These are phyloP conservation scores for Hanseniaspora guilliermondii DNA, from an alignment of 805 yeast species.

Conservation along the genomic window DNA sequence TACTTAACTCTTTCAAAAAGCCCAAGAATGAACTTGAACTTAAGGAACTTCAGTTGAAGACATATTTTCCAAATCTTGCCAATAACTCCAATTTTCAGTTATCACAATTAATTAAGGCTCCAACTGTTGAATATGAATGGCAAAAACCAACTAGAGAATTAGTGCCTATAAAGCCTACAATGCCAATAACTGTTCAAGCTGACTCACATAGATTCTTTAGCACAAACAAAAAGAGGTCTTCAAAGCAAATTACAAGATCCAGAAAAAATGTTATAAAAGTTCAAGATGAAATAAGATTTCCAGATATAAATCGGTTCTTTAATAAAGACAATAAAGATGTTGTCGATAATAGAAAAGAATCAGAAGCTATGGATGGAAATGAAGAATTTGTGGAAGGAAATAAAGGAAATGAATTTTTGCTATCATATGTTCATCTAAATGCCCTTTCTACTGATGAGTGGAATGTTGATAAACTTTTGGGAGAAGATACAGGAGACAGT, in stretches of 20 bases:
- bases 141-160: conserved; percentile 29
- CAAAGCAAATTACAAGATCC: conserved; percentile 1
- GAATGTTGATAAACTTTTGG: conserved; percentile 55
- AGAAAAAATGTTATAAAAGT: conserved; percentile 14
- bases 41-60: conserved; percentile 27
- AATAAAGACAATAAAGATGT: conserved; percentile 13
- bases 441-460: conserved; percentile 64
- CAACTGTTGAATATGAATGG: conserved; percentile 38
- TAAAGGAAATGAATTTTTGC: conserved; percentile 20
- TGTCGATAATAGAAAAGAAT: conserved; percentile 17
- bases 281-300: conserved; percentile 9
- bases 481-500: conserved; percentile 27
- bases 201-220: conserved; percentile 6
- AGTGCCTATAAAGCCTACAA: conserved; percentile 37
- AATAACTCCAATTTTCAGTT: conserved; percentile 40
- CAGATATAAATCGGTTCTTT: not conserved
- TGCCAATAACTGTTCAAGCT: conserved; percentile 22
- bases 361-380: conserved; percentile 14
- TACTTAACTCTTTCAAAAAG: not conserved
- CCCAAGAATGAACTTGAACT: conserved; percentile 16
- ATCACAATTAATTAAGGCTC: conserved; percentile 41
- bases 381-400: conserved; percentile 18
- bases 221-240: conserved; percentile 6
- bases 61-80: conserved; percentile 44
- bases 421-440: not conserved